Conservation (phyloP, 2,329 filamentous ascomycete genomes). For the Dryadomyces quercus-mongolicae region DNA sequence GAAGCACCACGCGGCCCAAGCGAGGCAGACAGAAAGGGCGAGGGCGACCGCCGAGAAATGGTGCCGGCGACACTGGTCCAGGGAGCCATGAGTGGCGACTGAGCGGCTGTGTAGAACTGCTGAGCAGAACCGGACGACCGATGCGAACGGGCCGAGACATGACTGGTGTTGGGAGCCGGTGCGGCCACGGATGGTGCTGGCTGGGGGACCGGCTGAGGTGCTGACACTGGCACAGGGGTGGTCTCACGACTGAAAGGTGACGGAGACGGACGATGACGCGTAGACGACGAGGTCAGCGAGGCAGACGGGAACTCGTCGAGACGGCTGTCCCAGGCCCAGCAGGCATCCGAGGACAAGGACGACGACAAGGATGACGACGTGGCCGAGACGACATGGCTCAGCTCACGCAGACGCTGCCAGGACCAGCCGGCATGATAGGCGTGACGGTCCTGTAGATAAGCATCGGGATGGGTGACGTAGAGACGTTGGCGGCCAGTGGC, state of each 20-base stretch:
- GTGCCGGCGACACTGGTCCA: neutral
- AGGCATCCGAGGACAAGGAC: constrained; percentile 31
- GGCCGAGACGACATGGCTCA: constrained; percentile 23
- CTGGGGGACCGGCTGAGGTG: neutral
- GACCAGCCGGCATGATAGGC: constrained; percentile 49
- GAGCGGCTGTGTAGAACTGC: constrained; percentile 22
- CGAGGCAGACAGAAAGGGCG: constrained; percentile 6
- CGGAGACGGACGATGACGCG: neutral
- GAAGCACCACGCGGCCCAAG: neutral
- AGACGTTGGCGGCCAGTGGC: constrained; percentile 50
- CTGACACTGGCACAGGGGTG: neutral
- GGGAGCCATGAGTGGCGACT: constrained; percentile 20
- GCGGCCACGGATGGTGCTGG: neutral
- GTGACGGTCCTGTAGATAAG: constrained; percentile 54
- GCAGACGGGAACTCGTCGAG: constrained; percentile 44
- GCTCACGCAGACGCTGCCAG: constrained; percentile 55
- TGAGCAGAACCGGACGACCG: constrained; percentile 21
- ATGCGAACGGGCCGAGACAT: neutral
- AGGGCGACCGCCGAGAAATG: constrained; percentile 6
- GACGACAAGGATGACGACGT: neutral
- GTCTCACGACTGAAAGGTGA: constrained; percentile 6
- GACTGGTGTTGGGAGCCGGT: no score
- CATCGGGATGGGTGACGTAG: constrained; percentile 64
- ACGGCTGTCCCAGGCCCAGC: constrained; percentile 54
- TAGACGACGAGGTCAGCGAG: neutral